Evolutionary conservation across 805 yeast genomes (phyloP).

Genomic region (Pichia nanzhaoensis): DNA sequence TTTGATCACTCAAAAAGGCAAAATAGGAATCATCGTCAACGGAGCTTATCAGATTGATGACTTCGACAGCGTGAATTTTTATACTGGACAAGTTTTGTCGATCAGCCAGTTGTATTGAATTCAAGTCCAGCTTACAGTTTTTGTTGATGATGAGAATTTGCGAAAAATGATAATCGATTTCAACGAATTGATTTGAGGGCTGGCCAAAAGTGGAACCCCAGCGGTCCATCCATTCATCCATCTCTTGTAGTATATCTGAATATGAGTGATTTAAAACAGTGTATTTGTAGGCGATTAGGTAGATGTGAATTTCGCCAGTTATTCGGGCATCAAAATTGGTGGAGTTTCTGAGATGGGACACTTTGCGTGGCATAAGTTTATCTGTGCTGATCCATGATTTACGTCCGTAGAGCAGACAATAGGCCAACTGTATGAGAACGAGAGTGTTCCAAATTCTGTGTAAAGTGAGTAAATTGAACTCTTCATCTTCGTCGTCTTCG

Average conservation of each 20-base stretch:
- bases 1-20: conserved; percentile 65
- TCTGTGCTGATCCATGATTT: conserved; percentile 28
- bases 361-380: conserved; percentile 37
- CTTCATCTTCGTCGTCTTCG: conserved; percentile 26
- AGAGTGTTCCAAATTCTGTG: conserved; percentile 69
- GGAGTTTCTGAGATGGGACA: conserved; percentile 45
- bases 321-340: conserved; percentile 80
- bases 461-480: conserved; percentile 46
- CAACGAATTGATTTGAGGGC: conserved; percentile 69
- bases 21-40: conserved; percentile 46
- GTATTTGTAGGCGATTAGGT: conserved; percentile 51
- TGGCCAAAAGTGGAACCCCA: conserved; percentile 67
- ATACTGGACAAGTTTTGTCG: conserved; percentile 24
- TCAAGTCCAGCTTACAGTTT: conserved; percentile 10
- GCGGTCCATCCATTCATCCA: conserved; percentile 56
- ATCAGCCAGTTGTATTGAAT: background rate
- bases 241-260: conserved; percentile 29
- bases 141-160: conserved; percentile 39
- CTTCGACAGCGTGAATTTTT: conserved; percentile 34
- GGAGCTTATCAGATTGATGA: conserved; percentile 35
- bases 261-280: conserved; percentile 34
- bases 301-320: conserved; percentile 66
- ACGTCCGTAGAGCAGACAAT: conserved; percentile 36
- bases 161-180: conserved; percentile 60
- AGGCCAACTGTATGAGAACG: conserved; percentile 34